A percentile compares a stretch with the other conserved stretches of the same genome.
These are phyloP conservation scores for Exidia glandulosa DNA, from an alignment of 768 basidiomycete genomes.

Conservation along the genomic window DNA sequence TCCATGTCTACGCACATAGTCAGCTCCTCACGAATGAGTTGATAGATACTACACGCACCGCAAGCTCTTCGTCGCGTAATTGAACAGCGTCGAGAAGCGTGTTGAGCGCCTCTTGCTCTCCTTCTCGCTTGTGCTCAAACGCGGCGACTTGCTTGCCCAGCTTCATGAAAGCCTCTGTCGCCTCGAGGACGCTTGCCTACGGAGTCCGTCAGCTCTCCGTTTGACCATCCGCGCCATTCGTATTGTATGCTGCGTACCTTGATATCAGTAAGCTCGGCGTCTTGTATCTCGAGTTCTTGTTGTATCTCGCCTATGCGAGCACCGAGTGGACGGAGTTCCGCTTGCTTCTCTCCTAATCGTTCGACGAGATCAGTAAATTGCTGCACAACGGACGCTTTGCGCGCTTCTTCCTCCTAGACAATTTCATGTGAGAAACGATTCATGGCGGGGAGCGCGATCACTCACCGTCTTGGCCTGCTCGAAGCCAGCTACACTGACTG, in stretches of 20 bases:
- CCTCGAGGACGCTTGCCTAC: slow-evolving; percentile 41
- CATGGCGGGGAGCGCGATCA: not conserved
- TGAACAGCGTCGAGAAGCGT: too few relatives aligned
- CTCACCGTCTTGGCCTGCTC: slow-evolving; percentile 44
- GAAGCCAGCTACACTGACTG: slow-evolving; percentile 46
- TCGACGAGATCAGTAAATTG: slow-evolving; percentile 40
- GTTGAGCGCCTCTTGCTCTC: slow-evolving; percentile 33
- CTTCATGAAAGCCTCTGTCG: slow-evolving; percentile 36
- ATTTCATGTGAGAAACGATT: slow-evolving; percentile 9
- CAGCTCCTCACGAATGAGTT: not conserved
- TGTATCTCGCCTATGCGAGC: slow-evolving; percentile 4
- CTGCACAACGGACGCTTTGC: slow-evolving; percentile 33
- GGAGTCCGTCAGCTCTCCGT: not conserved
- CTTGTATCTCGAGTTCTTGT: slow-evolving; percentile 13
- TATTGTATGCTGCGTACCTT: slow-evolving; percentile 26
- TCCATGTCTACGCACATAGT: slow-evolving; percentile 41
- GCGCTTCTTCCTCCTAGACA: slow-evolving; percentile 40
- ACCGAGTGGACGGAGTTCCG: slow-evolving; percentile 32
- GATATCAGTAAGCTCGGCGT: slow-evolving; percentile 29
- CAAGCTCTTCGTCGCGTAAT: slow-evolving; percentile 59
- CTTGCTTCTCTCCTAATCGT: slow-evolving; percentile 38
- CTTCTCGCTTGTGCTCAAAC: slow-evolving; percentile 41
- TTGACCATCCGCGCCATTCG: not conserved
- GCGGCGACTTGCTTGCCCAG: slow-evolving; percentile 38
- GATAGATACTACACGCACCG: slow-evolving; percentile 26